Evolutionary conservation across 1,284 basidiomycete species (phyloP).

Genomic region (Ustilago cynodontis): DNA sequence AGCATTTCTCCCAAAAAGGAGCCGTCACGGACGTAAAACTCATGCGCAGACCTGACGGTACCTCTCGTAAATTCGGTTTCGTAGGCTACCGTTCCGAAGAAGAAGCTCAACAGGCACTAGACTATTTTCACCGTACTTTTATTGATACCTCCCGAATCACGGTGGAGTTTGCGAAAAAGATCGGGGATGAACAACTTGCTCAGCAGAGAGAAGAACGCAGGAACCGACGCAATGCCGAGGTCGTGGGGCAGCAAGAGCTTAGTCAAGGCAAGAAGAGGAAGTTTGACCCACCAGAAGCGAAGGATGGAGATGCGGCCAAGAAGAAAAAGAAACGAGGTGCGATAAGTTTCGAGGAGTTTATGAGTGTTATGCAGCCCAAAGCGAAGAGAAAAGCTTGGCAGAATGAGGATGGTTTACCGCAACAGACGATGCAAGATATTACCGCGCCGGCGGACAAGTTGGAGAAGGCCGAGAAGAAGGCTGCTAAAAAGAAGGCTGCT

Average conservation of each 20-base stretch:
- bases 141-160: constrained; percentile 75
- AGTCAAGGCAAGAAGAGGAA: constrained; percentile 28
- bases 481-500: constrained; percentile 36
- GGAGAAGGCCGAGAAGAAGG: constrained; percentile 43
- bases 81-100: constrained; percentile 86
- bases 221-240: constrained; percentile 33
- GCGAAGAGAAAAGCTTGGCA: constrained; percentile 65
- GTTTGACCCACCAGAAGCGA: constrained; percentile 8
- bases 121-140: constrained; percentile 87
- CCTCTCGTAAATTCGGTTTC: constrained; percentile 89
- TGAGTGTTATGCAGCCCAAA: constrained; percentile 66
- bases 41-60: constrained; percentile 81
- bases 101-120: constrained; percentile 81
- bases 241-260: constrained; percentile 10
- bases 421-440: constrained; percentile 42
- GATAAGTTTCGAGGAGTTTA: constrained; percentile 67
- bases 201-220: constrained; percentile 43
- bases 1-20: constrained; percentile 75
- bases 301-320: constrained; percentile 19
- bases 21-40: constrained; percentile 88
- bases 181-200: constrained; percentile 53
- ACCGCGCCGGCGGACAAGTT: constrained; percentile 22
- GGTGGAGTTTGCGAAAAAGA: constrained; percentile 79
- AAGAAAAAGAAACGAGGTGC: constrained; percentile 41
- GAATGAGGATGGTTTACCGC: constrained; percentile 58